Conservation (phyloP, 805 yeast species). For the Scheffersomyces ergatensis region DNA sequence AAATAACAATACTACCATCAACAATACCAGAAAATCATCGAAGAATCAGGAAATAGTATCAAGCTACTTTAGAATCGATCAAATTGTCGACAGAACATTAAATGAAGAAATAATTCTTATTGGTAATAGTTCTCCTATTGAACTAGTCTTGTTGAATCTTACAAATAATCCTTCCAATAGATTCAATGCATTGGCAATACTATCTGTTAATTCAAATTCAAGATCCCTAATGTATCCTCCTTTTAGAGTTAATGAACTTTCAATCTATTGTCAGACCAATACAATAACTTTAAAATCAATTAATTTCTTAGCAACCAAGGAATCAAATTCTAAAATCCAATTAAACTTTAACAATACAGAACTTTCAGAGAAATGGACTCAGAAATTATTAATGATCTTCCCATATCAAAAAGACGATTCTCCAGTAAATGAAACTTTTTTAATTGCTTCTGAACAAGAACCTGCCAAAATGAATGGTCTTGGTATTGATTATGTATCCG, state of each 20-base stretch:
- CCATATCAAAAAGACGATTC: constrained; percentile 26
- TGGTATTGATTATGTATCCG: constrained; percentile 27
- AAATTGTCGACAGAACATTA: constrained; percentile 6
- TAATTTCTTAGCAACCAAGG: constrained; percentile 15
- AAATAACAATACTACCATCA: constrained; percentile 1
- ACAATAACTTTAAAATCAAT: constrained; percentile 12
- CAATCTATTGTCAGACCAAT: constrained; percentile 14
- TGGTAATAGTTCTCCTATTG: not conserved
- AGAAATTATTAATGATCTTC: constrained; percentile 29
- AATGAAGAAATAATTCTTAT: constrained; percentile 1
- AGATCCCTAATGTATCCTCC: constrained; percentile 42
- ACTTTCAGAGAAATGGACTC: constrained; percentile 27
- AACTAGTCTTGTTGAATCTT: constrained; percentile 23
- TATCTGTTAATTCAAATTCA: constrained; percentile 16
- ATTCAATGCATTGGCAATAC: constrained; percentile 37
- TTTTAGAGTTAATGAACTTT: constrained; percentile 36
- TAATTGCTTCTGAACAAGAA: constrained; percentile 14
- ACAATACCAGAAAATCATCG: constrained; percentile 3
- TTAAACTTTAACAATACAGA: constrained; percentile 13
- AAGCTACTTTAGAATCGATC: constrained; percentile 32
- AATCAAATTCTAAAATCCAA: constrained; percentile 8
- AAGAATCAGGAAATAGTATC: constrained; percentile 23
- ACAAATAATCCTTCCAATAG: constrained; percentile 10
- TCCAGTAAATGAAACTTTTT: constrained; percentile 16
- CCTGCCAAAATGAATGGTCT: constrained; percentile 25